A percentile compares a stretch with the other conserved stretches of the same genome.
phyloP scores from a whole-genome alignment of 352 stramenopile genomes.

The Globisporangium heterothallicum region DNA sequence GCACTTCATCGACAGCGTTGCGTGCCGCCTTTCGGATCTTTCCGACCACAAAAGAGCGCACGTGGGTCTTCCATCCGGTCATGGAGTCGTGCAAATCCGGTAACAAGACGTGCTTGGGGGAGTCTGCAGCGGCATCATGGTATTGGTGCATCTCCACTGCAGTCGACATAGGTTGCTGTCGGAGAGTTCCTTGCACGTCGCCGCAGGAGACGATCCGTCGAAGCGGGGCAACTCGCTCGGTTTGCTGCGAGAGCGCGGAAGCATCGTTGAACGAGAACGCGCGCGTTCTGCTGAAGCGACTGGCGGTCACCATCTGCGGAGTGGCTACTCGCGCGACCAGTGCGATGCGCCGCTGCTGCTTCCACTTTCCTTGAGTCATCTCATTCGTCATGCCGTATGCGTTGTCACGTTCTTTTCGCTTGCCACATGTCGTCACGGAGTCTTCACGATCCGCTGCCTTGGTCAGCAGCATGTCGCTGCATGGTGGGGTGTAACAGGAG shows the following conservation, averaged over 20 bases:
- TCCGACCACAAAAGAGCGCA: constrained; percentile 9
- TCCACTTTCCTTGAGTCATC: constrained; percentile 2
- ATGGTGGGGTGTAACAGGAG: neutral
- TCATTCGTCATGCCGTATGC: constrained; percentile 17
- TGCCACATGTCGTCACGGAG: constrained; percentile 13
- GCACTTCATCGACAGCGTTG: constrained; percentile 30
- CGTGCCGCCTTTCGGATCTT: constrained; percentile 23
- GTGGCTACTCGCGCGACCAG: neutral
- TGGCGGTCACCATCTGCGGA: neutral
- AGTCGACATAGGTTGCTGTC: neutral
- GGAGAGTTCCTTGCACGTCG: neutral
- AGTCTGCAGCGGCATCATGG: neutral
- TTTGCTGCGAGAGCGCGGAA: neutral
- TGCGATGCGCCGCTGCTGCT: constrained; percentile 16
- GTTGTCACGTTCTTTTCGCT: constrained; percentile 22
- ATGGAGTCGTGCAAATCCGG: neutral
- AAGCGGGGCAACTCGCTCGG: constrained; percentile 4
- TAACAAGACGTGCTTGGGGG: neutral
- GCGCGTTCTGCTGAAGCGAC: constrained; percentile 1
- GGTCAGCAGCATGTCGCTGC: neutral
- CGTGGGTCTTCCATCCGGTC: neutral
- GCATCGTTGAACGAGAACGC: constrained; percentile 11
- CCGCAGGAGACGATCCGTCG: constrained; percentile 21
- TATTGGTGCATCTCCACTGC: neutral
- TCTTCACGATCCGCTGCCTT: neutral